Conservation (phyloP, 2,329 filamentous ascomycete genomes). For the Sporothrix brunneoviolacea region DNA sequence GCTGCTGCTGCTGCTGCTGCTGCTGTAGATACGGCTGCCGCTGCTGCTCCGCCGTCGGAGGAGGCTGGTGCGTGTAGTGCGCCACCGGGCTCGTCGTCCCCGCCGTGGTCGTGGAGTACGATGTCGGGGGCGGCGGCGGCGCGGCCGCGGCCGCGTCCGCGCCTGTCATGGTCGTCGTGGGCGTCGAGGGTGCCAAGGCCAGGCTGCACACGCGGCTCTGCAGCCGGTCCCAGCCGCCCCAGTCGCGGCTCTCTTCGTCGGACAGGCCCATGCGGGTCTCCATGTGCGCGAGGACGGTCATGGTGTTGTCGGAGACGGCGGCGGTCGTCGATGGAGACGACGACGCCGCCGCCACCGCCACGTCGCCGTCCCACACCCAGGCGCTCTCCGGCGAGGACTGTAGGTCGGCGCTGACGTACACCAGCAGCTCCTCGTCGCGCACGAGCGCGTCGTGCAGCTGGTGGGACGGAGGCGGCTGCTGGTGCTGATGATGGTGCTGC, state of each 20-base stretch:
- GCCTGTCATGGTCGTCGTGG: too few relatives aligned
- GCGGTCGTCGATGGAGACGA: conserved; percentile 9
- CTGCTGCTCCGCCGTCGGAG: too few relatives aligned
- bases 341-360: conserved; percentile 28
- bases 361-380: conserved; percentile 72
- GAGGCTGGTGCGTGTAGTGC: conserved; percentile 14
- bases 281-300: conserved; percentile 36
- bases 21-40: too few relatives aligned
- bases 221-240: conserved; percentile 75
- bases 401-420: conserved; percentile 78
- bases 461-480: conserved; percentile 17
- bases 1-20: not conserved
- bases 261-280: conserved; percentile 46
- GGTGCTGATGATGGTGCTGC: conserved; percentile 6
- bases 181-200: too few relatives aligned
- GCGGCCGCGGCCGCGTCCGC: conserved; percentile 13
- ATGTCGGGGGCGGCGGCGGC: conserved; percentile 17
- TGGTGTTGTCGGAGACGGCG: conserved; percentile 17
- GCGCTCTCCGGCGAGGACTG: conserved; percentile 70
- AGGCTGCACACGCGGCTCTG: conserved; percentile 57
- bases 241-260: conserved; percentile 55
- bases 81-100: conserved; percentile 7
- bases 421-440: conserved; percentile 79
- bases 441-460: conserved; percentile 33
- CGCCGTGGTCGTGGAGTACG: not conserved